Conservation (phyloP, 139 green algal species). For the Trebouxia sp. region DNA sequence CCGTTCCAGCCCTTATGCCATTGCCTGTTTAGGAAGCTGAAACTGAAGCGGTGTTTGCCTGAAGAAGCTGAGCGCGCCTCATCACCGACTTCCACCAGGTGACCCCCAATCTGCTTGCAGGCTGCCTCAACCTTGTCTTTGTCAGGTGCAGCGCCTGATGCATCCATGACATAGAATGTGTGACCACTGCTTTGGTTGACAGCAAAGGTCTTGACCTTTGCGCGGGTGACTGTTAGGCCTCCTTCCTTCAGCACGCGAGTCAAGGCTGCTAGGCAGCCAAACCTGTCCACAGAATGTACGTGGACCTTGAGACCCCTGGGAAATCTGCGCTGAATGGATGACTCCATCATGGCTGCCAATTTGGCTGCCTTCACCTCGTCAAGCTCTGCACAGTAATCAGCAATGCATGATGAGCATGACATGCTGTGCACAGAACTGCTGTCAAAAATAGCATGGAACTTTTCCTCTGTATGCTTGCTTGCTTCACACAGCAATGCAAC, state of each 20-base stretch:
- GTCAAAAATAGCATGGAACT: too few relatives aligned
- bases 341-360: constrained; percentile 75
- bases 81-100: constrained; percentile 47
- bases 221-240: constrained; percentile 54
- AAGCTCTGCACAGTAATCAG: constrained; percentile 40
- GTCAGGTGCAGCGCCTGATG: constrained; percentile 9
- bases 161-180: constrained; percentile 67
- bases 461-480: too few relatives aligned
- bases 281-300: constrained; percentile 57
- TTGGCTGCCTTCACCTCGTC: constrained; percentile 59
- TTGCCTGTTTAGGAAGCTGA: constrained; percentile 46
- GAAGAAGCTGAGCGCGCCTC: constrained; percentile 5
- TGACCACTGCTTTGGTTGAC: constrained; percentile 48
- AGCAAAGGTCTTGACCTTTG: constrained; percentile 62
- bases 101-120: constrained; percentile 46
- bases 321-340: constrained; percentile 78
- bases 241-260: constrained; percentile 41
- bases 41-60: constrained; percentile 42
- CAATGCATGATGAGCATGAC: too few relatives aligned
- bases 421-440: too few relatives aligned
- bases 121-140: constrained; percentile 41
- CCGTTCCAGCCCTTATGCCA: constrained; percentile 31
- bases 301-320: constrained; percentile 77
- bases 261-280: constrained; percentile 52
- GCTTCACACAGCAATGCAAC: too few relatives aligned